These are phyloP conservation scores for Penicillium nucicola DNA, from an alignment of 495 filamentous ascomycete species.

Conservation along the genomic window DNA sequence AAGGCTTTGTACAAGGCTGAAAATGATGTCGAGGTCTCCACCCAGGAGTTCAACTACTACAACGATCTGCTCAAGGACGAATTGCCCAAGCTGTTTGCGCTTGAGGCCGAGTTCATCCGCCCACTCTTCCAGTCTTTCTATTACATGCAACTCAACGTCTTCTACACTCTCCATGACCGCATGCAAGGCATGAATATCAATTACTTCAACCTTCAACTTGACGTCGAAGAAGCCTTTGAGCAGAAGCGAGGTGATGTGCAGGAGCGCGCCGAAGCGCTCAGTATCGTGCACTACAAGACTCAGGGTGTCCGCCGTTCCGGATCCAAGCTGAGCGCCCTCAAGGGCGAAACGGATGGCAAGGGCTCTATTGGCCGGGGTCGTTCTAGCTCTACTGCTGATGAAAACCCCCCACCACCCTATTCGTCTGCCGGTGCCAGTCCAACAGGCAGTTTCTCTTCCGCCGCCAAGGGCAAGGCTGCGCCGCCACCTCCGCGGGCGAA, in stretches of 20 bases:
- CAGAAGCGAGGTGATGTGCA: slow-evolving; percentile 82
- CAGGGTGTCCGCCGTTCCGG: slow-evolving; percentile 55
- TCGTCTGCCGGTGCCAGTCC: slow-evolving; percentile 38
- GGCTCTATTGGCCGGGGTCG: slow-evolving; percentile 21
- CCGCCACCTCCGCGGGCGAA: slow-evolving; percentile 93
- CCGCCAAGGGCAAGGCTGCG: slow-evolving; percentile 79
- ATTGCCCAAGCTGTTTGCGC: slow-evolving; percentile 82
- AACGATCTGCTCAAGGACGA: slow-evolving; percentile 96
- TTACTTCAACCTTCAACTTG: slow-evolving; percentile 90
- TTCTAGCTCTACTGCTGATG: slow-evolving; percentile 44
- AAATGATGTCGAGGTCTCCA: slow-evolving; percentile 84
- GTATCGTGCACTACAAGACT: slow-evolving; percentile 82
- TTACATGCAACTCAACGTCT: slow-evolving; percentile 99
- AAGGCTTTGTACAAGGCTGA: slow-evolving; percentile 96
- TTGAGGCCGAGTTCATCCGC: slow-evolving; percentile 96
- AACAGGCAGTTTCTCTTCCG: slow-evolving; percentile 55
- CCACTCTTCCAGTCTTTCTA: slow-evolving; percentile 99
- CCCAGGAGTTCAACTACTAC: slow-evolving; percentile 94
- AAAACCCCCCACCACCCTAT: slow-evolving; percentile 72
- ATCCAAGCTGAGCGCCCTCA: slow-evolving; percentile 49
- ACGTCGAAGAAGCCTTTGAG: slow-evolving; percentile 87
- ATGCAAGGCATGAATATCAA: slow-evolving; percentile 97
- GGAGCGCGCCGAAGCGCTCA: slow-evolving; percentile 75
- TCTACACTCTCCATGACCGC: slow-evolving; percentile 96
- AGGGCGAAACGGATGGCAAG: slow-evolving; percentile 28